Evolutionary conservation across 148 eudicot species (phyloP), one percentile per base, ranked within the genome.

Genomic region (Euryodendron excelsum): DNA sequence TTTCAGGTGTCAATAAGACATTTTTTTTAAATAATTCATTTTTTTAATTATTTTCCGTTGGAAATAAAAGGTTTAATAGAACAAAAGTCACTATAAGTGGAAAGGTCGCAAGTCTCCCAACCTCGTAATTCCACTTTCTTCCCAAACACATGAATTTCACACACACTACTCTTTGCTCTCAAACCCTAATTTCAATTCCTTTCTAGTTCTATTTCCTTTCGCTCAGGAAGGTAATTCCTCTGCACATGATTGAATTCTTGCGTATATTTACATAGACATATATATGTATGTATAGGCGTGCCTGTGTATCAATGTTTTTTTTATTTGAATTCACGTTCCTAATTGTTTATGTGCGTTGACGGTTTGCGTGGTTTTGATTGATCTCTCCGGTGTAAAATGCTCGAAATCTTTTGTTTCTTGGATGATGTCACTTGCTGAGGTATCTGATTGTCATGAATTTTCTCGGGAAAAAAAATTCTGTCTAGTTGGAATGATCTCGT

Each of bases 131-230:
- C n/a, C n/a, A n/a, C n/a, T n/a, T n/a, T n/a, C n/a, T n/a, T n/a
- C 45, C 45, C 45, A 41, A 41, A 3, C 0, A 41, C 9, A 41
- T 9, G 45, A 41, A 41, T 41, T 41, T 41, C 45, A n/a, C n/a
- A n/a, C n/a, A n/a, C n/a, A n/a, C 1, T 0, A 41, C 7, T 48
- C 55, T 30, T 30, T 36, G n/a, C 41, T 56, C 75, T n/a, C 41
- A 47, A 72, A 50, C 75, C 75, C 75, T 72, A 12, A 52, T 72
- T 30, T n/a, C 61, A 15, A 31, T 72, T 52, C 33, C 23, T 6
- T 25, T 41, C 52, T 3, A 48, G 12, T 48, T 48, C 52, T 48
- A 27, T 10, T 70, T 31, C 58, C 34, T 50, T 45, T 58, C 33
- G n/a, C n/a, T 4, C n/a, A 33, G 21, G 9, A 47, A 48, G 60